Conservation (phyloP, 129 eudicot genomes). For the Chrysanthemum makinoi region DNA sequence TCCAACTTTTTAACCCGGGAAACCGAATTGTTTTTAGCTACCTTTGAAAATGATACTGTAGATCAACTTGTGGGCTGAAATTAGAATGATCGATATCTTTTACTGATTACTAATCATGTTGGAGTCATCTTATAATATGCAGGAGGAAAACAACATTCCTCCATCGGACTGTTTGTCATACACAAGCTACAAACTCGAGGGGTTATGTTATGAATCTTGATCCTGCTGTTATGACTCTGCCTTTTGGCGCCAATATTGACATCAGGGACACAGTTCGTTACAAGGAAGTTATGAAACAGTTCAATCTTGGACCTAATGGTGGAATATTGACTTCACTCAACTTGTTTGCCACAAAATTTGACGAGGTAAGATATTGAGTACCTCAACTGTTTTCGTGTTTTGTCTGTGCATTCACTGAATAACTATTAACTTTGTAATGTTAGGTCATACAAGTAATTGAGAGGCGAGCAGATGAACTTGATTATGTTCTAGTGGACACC, state of each 20-base stretch:
- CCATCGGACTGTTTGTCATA: conserved; percentile 71
- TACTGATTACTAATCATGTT: not conserved
- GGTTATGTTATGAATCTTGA: conserved; percentile 96
- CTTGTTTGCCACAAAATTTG: conserved; percentile 91
- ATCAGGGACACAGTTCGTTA: conserved; percentile 90
- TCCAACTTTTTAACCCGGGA: not conserved
- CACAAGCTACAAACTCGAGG: conserved; percentile 56
- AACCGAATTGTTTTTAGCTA: too few species aligned
- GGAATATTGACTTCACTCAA: conserved; percentile 92
- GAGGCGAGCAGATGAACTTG: conserved; percentile 89
- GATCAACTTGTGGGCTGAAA: not conserved
- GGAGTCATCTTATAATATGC: not conserved
- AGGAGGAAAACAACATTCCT: conserved; percentile 96
- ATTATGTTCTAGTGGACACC: conserved; percentile 95
- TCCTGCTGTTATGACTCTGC: conserved; percentile 95
- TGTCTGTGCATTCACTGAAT: not conserved
- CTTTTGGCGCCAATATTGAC: conserved; percentile 94
- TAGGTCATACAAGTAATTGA: conserved; percentile 79
- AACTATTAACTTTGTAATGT: not conserved
- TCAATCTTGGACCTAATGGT: conserved; percentile 89
- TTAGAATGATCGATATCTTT: not conserved
- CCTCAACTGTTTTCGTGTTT: not conserved
- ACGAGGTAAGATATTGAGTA: conserved; percentile 53
- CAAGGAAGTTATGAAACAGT: conserved; percentile 99
- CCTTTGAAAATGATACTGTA: conserved; percentile 1